phyloP scores from a whole-genome alignment of 2,329 filamentous ascomycete genomes.

The Diaporthe citri region DNA sequence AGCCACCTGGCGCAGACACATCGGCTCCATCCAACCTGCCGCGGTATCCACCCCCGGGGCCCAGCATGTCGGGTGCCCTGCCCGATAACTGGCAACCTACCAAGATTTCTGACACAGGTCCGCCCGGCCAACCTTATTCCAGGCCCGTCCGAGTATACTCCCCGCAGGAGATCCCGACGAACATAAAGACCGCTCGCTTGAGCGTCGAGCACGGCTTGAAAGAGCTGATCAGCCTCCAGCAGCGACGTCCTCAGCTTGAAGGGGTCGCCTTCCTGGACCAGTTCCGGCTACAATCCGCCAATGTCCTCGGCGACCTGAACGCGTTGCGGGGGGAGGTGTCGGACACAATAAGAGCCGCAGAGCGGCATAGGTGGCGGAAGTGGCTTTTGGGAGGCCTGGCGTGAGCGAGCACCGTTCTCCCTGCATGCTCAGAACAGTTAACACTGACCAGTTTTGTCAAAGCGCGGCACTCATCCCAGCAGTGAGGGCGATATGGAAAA shows the following conservation, averaged over 20 bases:
- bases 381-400: slow-evolving; percentile 65
- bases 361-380: slow-evolving; percentile 64
- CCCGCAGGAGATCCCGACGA: slow-evolving; percentile 41
- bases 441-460: slow-evolving; percentile 4
- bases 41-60: neutral
- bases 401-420: slow-evolving; percentile 52
- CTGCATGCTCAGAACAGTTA: neutral
- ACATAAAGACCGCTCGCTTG: slow-evolving; percentile 43
- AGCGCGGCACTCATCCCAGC: slow-evolving; percentile 66
- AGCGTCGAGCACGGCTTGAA: slow-evolving; percentile 49
- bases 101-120: neutral
- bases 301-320: slow-evolving; percentile 60
- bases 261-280: slow-evolving; percentile 57
- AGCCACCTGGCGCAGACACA: neutral
- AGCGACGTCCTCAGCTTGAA: slow-evolving; percentile 44
- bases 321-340: slow-evolving; percentile 59
- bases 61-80: slow-evolving; percentile 16
- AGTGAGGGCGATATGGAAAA: slow-evolving; percentile 65
- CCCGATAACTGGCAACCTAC: neutral
- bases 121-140: neutral
- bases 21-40: neutral
- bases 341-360: slow-evolving; percentile 57
- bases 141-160: slow-evolving; percentile 40
- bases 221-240: slow-evolving; percentile 52
- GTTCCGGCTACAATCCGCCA: slow-evolving; percentile 56